These are phyloP conservation scores for Peniophora sp. DNA, from an alignment of 1,284 basidiomycete species.

Conservation along the genomic window DNA sequence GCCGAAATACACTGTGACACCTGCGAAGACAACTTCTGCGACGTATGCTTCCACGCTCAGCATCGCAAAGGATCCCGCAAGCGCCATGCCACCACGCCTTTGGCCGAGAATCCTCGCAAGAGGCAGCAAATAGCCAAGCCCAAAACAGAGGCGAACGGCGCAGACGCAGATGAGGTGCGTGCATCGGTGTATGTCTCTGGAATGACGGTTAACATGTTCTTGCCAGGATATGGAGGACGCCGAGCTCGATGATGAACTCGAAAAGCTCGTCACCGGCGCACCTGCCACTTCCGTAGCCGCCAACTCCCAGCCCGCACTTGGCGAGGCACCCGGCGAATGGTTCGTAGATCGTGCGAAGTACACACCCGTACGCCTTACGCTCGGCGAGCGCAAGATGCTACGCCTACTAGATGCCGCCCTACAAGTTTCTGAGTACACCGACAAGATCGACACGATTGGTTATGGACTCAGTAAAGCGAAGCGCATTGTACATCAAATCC, in stretches of 20 bases:
- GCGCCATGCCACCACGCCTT: conserved; percentile 46
- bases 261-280: conserved; percentile 21
- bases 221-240: conserved; percentile 38
- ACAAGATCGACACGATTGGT: conserved; percentile 73
- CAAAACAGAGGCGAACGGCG: background rate
- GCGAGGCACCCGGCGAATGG: conserved; percentile 66
- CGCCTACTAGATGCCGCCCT: conserved; percentile 74
- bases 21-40: conserved; percentile 67
- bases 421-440: conserved; percentile 76
- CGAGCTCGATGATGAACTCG: conserved; percentile 36
- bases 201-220: too few relatives aligned
- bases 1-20: conserved; percentile 63
- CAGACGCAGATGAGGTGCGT: conserved; percentile 18
- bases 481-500: conserved; percentile 74
- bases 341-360: conserved; percentile 71
- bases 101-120: conserved; percentile 23
- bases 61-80: conserved; percentile 74
- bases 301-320: conserved; percentile 46
- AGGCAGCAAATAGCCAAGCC: conserved; percentile 14
- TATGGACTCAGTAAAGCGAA: conserved; percentile 71
- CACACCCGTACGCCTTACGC: conserved; percentile 67
- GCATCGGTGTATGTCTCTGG: background rate
- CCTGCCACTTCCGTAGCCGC: conserved; percentile 27
- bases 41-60: conserved; percentile 76
- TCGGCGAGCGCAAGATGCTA: conserved; percentile 69